phyloP scores from a whole-genome alignment of 2,329 filamentous ascomycete species.

The Xylariaceae sp. region DNA sequence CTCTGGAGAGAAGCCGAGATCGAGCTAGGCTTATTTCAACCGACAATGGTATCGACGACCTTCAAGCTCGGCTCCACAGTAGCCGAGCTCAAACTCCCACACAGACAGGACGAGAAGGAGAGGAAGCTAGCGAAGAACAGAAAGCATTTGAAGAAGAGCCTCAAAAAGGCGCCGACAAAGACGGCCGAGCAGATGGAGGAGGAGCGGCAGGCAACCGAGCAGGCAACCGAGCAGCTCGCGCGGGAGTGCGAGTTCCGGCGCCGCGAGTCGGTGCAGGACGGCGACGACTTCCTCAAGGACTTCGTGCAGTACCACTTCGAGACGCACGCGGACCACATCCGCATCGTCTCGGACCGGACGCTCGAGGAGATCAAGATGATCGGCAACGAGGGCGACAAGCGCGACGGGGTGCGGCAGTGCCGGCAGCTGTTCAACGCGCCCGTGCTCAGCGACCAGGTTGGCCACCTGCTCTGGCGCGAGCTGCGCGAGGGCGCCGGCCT shows the following conservation, averaged over 20 bases:
- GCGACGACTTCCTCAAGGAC: slow-evolving; percentile 9
- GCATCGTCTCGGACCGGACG: slow-evolving; percentile 5
- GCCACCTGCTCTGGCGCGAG: slow-evolving; percentile 12
- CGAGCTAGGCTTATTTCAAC: no score
- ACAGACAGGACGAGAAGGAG: no score
- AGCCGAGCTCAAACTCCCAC: no score
- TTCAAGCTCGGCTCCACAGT: no score
- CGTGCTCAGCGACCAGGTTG: slow-evolving; percentile 13
- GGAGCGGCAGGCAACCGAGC: background rate
- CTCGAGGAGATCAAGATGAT: slow-evolving; percentile 17
- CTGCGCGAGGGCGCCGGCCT: slow-evolving; percentile 11
- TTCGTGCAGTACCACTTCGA: slow-evolving; percentile 11
- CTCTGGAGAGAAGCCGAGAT: no score
- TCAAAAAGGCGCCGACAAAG: background rate
- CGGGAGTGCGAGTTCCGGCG: slow-evolving; percentile 1
- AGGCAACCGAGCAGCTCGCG: background rate
- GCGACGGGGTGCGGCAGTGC: slow-evolving; percentile 9
- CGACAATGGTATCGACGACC: no score
- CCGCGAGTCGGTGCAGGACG: slow-evolving; percentile 3
- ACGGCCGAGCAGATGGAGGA: background rate
- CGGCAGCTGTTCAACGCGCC: slow-evolving; percentile 15
- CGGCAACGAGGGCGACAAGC: slow-evolving; percentile 11
- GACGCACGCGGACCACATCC: slow-evolving; percentile 8
- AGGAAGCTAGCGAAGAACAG: no score
- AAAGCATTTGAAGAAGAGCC: no score